Base-by-base conservation (phyloP, 2,329 filamentous ascomycete genomes). In the Xylogone sp. region DNA sequence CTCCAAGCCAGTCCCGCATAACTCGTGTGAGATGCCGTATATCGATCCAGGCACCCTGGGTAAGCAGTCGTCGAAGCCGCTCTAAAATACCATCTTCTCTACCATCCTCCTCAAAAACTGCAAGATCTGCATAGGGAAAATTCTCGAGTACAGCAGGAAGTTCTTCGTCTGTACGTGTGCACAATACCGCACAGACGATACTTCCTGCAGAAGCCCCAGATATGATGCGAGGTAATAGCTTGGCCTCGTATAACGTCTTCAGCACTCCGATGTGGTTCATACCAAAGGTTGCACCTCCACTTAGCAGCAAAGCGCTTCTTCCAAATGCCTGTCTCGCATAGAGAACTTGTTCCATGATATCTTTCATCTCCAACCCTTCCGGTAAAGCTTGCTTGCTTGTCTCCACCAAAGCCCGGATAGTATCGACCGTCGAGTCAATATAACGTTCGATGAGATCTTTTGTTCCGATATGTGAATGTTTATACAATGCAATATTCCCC, bases 401-500 rank as follows among this genome's bases (percentile, higher is more conserved):
- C 19, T 88, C 83, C 31, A 94, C 79, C 51, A 96, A 69, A 0
- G 83, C 78, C 6, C 84, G 76, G 53, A 97, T 85, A 0, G 90
- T 90, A 52, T 84, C 78, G 24, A 91, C 72, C 1, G 89, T 86
- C 1, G 89, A 90, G 46, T 87, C 82, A 55, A 96, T 92, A 62
- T 97, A 97, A 29, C 82, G 78, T 69, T 97, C 92, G 55, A 96
- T 93, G 56, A 96, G 71, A 53, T 80, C 77, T 71, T 97, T 97
- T 8, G 92, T 96, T 4, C 92, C 93, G 13, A 90, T 80, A 64
- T 94, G 86, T 0, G 88, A 88, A 65, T 94, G 88, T 50, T 85
- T 85, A 71, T 97, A 97, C 2, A 97, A 76, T 48, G 84, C 80
- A 42, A 87, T 78, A 62, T 91, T 88, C 55, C 88, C 90, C 87